These are phyloP conservation scores for Aspergillus fischeri DNA, from an alignment of 2,329 filamentous ascomycete species.

Conservation along the genomic window DNA sequence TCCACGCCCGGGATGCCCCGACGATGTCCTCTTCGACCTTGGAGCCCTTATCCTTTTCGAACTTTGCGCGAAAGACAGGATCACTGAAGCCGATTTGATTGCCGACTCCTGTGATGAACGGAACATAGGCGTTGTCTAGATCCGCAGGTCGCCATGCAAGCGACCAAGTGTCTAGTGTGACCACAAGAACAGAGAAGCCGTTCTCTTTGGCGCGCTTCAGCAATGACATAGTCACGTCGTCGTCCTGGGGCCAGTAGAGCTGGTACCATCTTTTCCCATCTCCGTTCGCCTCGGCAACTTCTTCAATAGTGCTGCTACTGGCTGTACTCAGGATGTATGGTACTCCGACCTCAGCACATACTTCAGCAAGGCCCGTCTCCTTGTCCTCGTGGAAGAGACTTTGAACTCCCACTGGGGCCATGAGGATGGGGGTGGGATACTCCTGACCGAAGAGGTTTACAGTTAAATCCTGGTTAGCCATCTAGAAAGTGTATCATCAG, in stretches of 20 bases:
- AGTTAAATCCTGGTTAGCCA: constrained; percentile 44
- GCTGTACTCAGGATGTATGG: constrained; percentile 68
- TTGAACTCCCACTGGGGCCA: constrained; percentile 68
- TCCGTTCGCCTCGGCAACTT: constrained; percentile 58
- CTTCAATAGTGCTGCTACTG: constrained; percentile 60
- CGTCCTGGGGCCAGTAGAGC: constrained; percentile 67
- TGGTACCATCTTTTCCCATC: constrained; percentile 65
- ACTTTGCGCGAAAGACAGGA: constrained; percentile 59
- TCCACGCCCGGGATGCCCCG: constrained; percentile 53
- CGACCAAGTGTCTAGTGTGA: constrained; percentile 69
- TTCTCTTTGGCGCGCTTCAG: constrained; percentile 57
- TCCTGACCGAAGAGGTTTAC: constrained; percentile 50
- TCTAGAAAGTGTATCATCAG: constrained; percentile 14
- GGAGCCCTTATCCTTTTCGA: constrained; percentile 47
- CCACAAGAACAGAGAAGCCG: constrained; percentile 63
- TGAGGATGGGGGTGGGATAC: constrained; percentile 52
- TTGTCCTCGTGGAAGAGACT: constrained; percentile 62
- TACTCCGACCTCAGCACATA: constrained; percentile 56
- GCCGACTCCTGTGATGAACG: constrained; percentile 58
- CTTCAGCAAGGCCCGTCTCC: constrained; percentile 61
- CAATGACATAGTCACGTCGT: constrained; percentile 62
- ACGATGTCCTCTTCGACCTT: constrained; percentile 46
- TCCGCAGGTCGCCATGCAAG: constrained; percentile 65
- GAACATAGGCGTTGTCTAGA: constrained; percentile 53
- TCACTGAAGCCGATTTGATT: constrained; percentile 62